Evolutionary conservation across 2,329 filamentous ascomycete genomes (phyloP).

Genomic region (Gremmenia infestans): DNA sequence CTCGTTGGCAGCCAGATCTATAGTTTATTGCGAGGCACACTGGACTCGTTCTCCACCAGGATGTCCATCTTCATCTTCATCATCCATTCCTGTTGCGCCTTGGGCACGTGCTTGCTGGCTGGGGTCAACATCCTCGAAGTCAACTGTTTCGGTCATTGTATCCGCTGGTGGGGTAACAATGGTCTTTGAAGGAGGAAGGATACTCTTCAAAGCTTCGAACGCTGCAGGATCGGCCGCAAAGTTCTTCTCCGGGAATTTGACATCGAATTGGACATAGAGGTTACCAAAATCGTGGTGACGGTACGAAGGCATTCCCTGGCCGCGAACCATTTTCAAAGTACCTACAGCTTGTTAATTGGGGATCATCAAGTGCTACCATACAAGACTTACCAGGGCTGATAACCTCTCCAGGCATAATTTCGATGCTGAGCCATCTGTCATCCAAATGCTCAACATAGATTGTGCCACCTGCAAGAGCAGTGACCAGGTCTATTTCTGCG

Average conservation of each 20-base stretch:
- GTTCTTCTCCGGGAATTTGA: conserved; percentile 88
- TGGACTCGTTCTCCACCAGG: conserved; percentile 72
- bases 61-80: conserved; percentile 74
- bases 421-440: conserved; percentile 91
- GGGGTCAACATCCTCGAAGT: conserved; percentile 78
- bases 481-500: conserved; percentile 92
- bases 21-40: conserved; percentile 75
- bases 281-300: conserved; percentile 95
- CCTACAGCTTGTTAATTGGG: conserved; percentile 46
- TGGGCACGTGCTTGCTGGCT: conserved; percentile 64
- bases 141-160: conserved; percentile 85
- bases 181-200: conserved; percentile 67
- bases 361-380: conserved; percentile 8
- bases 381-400: conserved; percentile 76
- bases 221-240: conserved; percentile 63
- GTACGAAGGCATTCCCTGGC: conserved; percentile 95
- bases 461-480: conserved; percentile 84
- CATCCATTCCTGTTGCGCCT: conserved; percentile 61
- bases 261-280: conserved; percentile 93
- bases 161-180: conserved; percentile 67
- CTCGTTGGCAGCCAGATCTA: background rate
- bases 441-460: conserved; percentile 95
- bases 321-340: conserved; percentile 86
- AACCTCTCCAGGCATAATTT: conserved; percentile 89
- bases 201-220: conserved; percentile 73